Percentiles rank a stretch among this genome's conserved stretches.
These are phyloP conservation scores for Colletotrichum tofieldiae DNA, from an alignment of 2,329 filamentous ascomycete species.

Conservation along the genomic window DNA sequence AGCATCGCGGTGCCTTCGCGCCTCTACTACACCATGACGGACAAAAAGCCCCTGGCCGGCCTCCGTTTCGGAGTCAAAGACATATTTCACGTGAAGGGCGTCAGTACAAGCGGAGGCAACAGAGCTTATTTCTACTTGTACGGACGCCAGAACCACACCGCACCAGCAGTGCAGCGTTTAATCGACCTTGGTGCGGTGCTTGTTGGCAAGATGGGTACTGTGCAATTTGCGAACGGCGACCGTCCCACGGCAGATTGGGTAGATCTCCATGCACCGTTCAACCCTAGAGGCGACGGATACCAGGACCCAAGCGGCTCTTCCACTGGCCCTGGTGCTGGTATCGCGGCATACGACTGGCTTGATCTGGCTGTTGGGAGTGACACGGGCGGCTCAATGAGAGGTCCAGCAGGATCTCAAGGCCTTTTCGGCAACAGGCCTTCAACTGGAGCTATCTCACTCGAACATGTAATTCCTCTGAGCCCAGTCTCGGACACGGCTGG, in stretches of 20 bases:
- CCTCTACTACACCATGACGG: conserved; percentile 60
- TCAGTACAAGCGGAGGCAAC: conserved; percentile 68
- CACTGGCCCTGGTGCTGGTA: conserved; percentile 44
- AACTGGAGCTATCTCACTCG: conserved; percentile 56
- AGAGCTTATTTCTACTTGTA: conserved; percentile 70
- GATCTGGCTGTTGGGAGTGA: conserved; percentile 46
- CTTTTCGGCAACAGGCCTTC: conserved; percentile 62
- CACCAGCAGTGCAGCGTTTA: conserved; percentile 66
- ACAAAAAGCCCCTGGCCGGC: conserved; percentile 63
- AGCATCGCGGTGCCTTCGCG: conserved; percentile 62
- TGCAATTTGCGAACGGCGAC: conserved; percentile 58
- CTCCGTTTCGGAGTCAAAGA: conserved; percentile 71
- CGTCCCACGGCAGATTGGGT: conserved; percentile 62
- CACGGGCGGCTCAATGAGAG: conserved; percentile 42
- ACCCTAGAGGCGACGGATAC: conserved; percentile 51
- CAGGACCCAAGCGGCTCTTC: conserved; percentile 44
- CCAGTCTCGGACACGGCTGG: conserved; percentile 42
- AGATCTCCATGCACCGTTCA: conserved; percentile 49
- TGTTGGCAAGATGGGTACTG: conserved; percentile 61
- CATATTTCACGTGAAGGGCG: conserved; percentile 67
- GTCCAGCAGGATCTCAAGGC: conserved; percentile 58
- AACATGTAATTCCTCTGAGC: conserved; percentile 58
- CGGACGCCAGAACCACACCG: conserved; percentile 61
- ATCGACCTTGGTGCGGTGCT: conserved; percentile 70
- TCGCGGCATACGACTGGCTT: conserved; percentile 47